Evolutionary conservation across 768 basidiomycete species (phyloP).

Genomic region (Glaciozyma antarctica): DNA sequence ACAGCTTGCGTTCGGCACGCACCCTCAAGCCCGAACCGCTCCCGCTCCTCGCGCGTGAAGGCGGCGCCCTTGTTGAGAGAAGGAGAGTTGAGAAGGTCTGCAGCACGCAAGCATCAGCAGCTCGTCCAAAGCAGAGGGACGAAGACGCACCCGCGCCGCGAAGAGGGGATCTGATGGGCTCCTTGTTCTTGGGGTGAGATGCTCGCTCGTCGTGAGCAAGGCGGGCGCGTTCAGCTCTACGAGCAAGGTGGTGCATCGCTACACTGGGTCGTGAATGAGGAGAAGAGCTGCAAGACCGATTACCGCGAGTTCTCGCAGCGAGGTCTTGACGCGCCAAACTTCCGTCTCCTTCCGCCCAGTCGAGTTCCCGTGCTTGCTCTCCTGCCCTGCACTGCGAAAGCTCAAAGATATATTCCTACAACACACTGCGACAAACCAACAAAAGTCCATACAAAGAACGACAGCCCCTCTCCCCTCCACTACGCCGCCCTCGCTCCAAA

Average conservation of each 20-base stretch:
- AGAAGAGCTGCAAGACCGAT: too few species aligned
- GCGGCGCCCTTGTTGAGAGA: constrained; percentile 53
- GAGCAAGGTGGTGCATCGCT: background rate
- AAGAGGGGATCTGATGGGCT: background rate
- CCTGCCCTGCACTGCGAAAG: too few species aligned
- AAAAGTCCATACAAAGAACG: too few species aligned
- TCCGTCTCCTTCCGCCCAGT: too few species aligned
- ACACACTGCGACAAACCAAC: too few species aligned
- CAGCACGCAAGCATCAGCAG: constrained; percentile 47
- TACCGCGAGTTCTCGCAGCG: too few species aligned
- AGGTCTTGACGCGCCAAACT: too few species aligned
- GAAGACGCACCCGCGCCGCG: background rate
- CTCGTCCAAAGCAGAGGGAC: constrained; percentile 39
- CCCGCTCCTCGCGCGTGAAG: constrained; percentile 59
- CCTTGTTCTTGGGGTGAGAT: background rate
- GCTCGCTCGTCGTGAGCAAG: background rate
- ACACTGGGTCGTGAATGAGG: too few species aligned
- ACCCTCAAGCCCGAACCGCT: constrained; percentile 49
- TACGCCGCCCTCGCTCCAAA: too few species aligned
- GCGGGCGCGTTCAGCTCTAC: background rate
- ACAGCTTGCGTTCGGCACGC: background rate
- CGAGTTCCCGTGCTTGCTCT: too few species aligned
- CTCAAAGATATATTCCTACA: too few species aligned
- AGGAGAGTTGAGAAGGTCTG: constrained; percentile 20
- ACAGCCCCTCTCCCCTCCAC: too few species aligned